Evolutionary conservation across 768 basidiomycete species (phyloP).

Genomic region (Myochromella boudieri): DNA sequence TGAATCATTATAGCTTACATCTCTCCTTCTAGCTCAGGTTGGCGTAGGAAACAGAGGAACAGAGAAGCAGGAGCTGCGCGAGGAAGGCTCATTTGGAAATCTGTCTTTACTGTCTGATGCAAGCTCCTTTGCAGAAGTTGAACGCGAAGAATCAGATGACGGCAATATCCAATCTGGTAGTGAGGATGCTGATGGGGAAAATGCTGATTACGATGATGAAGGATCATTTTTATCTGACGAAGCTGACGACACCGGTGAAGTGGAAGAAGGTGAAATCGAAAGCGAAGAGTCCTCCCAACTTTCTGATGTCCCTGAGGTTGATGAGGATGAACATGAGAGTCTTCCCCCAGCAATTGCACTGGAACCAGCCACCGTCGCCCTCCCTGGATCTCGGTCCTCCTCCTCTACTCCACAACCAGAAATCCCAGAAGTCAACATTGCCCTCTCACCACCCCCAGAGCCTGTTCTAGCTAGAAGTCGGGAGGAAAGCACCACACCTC

Average conservation of each 20-base stretch:
- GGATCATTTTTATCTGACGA: slow-evolving; percentile 15
- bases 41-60: slow-evolving; percentile 1
- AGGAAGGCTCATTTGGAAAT: slow-evolving; percentile 31
- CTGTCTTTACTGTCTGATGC: slow-evolving; percentile 41
- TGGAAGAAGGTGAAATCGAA: slow-evolving; percentile 7
- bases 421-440: slow-evolving; percentile 38
- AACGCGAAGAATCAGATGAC: slow-evolving; percentile 27
- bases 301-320: slow-evolving; percentile 15
- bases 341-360: no score
- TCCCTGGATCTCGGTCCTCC: slow-evolving; percentile 47
- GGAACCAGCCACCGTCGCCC: slow-evolving; percentile 17
- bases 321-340: not conserved
- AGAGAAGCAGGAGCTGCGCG: slow-evolving; percentile 19
- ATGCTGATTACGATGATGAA: slow-evolving; percentile 10
- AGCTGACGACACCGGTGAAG: slow-evolving; percentile 19
- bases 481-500: slow-evolving; percentile 60
- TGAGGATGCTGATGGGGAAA: slow-evolving; percentile 24
- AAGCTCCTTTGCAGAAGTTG: slow-evolving; percentile 52
- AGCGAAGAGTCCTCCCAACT: slow-evolving; percentile 14
- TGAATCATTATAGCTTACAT: slow-evolving; percentile 1
- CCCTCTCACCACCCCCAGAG: slow-evolving; percentile 32
- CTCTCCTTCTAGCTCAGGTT: not conserved
- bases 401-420: slow-evolving; percentile 63
- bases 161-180: slow-evolving; percentile 25
- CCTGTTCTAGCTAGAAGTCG: slow-evolving; percentile 26